Evolutionary conservation across 371 early-diverging fungal genomes (phyloP), one percentile per base, ranked within the genome.

Genomic region (Mucor indicus): DNA sequence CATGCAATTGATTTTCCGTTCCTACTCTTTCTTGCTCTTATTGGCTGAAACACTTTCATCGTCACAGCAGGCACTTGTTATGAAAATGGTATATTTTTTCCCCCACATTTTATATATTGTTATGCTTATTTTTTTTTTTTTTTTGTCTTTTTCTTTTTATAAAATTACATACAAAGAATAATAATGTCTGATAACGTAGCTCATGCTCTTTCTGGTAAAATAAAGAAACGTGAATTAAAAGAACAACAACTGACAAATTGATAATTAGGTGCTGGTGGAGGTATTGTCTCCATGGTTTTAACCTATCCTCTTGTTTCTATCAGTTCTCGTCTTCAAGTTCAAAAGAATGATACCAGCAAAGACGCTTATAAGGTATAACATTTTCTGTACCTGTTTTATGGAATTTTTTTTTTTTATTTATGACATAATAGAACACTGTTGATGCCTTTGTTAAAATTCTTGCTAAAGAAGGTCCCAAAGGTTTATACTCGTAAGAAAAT

Each of bases 221-320:
- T 12, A 30, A n/a, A 11, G 47, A 51, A 31, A 38, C 10, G 17
- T 9, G n/a, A 19, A 19, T 1, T 43, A 4, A 37, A 30, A 17
- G 38, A 23, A 22, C 8, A 13, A 10, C 16, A 43, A 16, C 30
- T 11, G 8, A 23, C 23, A 22, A 24, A 23, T 20, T 22, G 13
- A 39, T 46, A 35, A 39, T 22, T 19, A 90, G 96, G 95, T 67
- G 95, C 95, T 62, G 95, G 93, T 62, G 96, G 96, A 53, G 96
- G 96, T 55, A 91, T 94, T 67, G 83, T 92, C 72, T 83, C 91
- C 50, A 94, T 95, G 95, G 84, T 83, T 11, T 73, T 93, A 60
- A 96, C 98, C 40, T 98, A 96, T 70, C 96, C 97, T 45, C 77
- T 96, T 57, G 86, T 92, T 46, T 95, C 94, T 24, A 79, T 95